Base-by-base conservation (phyloP, 73 alveolate species). In the Strombidium stylifer region DNA sequence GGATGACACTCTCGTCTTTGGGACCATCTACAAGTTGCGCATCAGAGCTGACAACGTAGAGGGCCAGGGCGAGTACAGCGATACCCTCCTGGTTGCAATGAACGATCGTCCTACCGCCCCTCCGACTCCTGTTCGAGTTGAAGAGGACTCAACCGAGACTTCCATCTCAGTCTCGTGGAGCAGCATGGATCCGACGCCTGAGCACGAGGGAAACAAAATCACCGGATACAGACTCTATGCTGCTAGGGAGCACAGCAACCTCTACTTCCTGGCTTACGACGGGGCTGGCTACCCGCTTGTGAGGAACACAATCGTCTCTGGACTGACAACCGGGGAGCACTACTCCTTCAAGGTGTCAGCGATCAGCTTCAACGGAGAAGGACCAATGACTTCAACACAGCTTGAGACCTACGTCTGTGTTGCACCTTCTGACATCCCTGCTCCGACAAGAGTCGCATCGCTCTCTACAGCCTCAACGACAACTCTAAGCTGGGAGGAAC, bases 341-440 rank as follows among this genome's bases (percentile, higher is more conserved):
- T 75, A 75, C 44, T 40, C 60, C 28, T 75, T 75, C 57, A 65
- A 23, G 20, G 88, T 75, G 11, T 25, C 56, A 1, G 80, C 88
- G 16, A n/a, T 77, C 15, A 66, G 56, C 57, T 77, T 37, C 57
- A 77, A 77, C 56, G 87, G 86, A 26, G 87, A 60, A 45, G 86
- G 92, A 14, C 50, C 40, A 0, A 14, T 4, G 8, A n/a, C n/a
- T n/a, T 54, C 83, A 0, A 19, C 55, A 2, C 64, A 48, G 28
- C 51, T 49, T 16, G 16, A 26, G 2, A 47, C 55, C 18, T 56
- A 31, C 28, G 83, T 84, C 2, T 81, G 92, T 37, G 67, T 59
- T 10, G 40, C 69, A 0, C 92, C 92, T 15, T 15, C 56, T 11
- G 47, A 27, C 7, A 62, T 75, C 66, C 23, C 53, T 7, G 44